Conservation (phyloP, 1,284 basidiomycete species). For the Ceratobasidium theobromae region DNA sequence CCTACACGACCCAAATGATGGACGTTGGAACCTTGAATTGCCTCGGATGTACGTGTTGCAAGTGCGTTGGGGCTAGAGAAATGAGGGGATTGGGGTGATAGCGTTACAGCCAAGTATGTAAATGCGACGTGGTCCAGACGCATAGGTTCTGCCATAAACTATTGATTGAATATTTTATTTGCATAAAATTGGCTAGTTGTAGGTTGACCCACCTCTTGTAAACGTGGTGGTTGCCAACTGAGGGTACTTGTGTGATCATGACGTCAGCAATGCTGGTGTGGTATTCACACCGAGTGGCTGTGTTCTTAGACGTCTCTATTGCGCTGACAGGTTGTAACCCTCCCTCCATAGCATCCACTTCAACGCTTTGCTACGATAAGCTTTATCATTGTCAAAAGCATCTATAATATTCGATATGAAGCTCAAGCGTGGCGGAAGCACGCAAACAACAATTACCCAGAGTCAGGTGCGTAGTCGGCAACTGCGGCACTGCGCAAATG, state of each 20-base stretch:
- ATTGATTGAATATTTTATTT: background rate
- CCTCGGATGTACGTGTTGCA: slow-evolving; percentile 5
- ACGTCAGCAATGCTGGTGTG: background rate
- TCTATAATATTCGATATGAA: slow-evolving; percentile 1
- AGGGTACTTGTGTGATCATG: no score
- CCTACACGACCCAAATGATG: slow-evolving; percentile 35
- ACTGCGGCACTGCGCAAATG: background rate
- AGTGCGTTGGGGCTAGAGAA: slow-evolving; percentile 29
- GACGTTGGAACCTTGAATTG: slow-evolving; percentile 4
- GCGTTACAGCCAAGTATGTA: slow-evolving; percentile 33
- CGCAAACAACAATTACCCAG: slow-evolving; percentile 4
- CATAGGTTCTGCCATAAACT: slow-evolving; percentile 28
- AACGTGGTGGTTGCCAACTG: background rate
- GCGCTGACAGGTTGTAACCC: background rate
- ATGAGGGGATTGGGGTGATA: slow-evolving; percentile 31
- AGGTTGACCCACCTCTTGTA: background rate
- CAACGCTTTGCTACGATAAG: no score
- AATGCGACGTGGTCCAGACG: slow-evolving; percentile 32
- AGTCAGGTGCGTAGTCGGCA: background rate
- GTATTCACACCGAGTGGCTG: background rate
- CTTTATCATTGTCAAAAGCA: no score
- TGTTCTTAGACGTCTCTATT: no score
- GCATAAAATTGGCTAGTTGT: background rate
- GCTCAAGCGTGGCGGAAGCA: slow-evolving; percentile 14
- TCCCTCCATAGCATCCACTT: background rate